Conservation (phyloP, 176 grass and related monocot genomes). For the Chloris gayana region DNA sequence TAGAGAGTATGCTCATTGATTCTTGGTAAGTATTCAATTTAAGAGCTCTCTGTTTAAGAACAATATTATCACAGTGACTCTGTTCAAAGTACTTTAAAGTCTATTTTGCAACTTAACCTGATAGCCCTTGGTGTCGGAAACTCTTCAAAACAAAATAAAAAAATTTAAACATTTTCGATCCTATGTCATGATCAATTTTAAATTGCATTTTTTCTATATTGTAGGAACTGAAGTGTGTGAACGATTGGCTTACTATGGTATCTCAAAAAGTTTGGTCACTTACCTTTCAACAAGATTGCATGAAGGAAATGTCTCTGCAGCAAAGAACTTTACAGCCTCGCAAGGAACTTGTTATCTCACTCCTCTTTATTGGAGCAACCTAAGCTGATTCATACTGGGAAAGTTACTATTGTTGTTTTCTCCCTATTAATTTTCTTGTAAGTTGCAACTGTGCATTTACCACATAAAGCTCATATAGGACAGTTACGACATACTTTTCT, state of each 20-base stretch:
- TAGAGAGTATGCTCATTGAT: slow-evolving; percentile 94
- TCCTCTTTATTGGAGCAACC: slow-evolving; percentile 71
- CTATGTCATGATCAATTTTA: slow-evolving; percentile 20
- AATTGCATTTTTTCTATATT: slow-evolving; percentile 31
- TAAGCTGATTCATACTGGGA: slow-evolving; percentile 77
- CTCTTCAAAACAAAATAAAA: not conserved
- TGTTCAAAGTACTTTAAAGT: too few species aligned
- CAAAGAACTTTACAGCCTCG: slow-evolving; percentile 76
- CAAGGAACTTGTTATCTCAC: slow-evolving; percentile 88
- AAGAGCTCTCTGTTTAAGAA: not conserved
- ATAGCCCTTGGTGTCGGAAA: not conserved
- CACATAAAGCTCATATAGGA: not conserved
- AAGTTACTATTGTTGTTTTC: slow-evolving; percentile 72
- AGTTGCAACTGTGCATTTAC: slow-evolving; percentile 35
- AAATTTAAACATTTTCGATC: not conserved
- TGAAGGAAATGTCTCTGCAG: slow-evolving; percentile 70
- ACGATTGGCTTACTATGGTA: slow-evolving; percentile 80
- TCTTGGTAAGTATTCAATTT: slow-evolving; percentile 58
- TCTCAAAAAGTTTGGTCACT: slow-evolving; percentile 77
- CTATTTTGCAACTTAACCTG: not conserved
- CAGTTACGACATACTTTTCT: not conserved
- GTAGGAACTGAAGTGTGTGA: slow-evolving; percentile 81
- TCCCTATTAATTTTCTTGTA: slow-evolving; percentile 82
- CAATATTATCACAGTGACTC: too few species aligned
- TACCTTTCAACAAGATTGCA: slow-evolving; percentile 67